Percentiles rank a stretch among this genome's conserved stretches.
These are phyloP conservation scores for Aureobasidium melanogenum DNA, from an alignment of 2,329 filamentous ascomycete species.

Conservation along the genomic window DNA sequence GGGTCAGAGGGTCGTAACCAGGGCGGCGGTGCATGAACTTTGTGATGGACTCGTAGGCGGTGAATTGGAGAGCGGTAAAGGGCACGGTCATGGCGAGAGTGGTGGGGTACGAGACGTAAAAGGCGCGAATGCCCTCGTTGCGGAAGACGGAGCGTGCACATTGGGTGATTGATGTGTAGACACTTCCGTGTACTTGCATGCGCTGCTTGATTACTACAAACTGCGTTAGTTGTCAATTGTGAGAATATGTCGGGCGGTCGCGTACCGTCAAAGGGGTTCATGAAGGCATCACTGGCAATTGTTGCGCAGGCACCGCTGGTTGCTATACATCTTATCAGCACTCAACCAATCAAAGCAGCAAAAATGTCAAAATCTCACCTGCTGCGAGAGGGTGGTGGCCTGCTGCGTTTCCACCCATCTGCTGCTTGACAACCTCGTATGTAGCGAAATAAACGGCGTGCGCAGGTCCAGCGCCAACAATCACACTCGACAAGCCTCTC, in stretches of 20 bases:
- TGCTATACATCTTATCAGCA: slow-evolving; percentile 43
- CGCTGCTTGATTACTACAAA: slow-evolving; percentile 89
- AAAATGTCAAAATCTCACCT: slow-evolving; percentile 45
- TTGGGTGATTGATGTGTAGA: slow-evolving; percentile 75
- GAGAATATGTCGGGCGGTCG: not conserved
- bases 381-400: slow-evolving; percentile 91
- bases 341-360: not conserved
- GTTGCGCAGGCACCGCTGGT: slow-evolving; percentile 90
- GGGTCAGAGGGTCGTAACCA: slow-evolving; percentile 83
- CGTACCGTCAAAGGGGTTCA: slow-evolving; percentile 98
- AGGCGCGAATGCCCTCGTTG: slow-evolving; percentile 79
- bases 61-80: slow-evolving; percentile 93
- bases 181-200: slow-evolving; percentile 97
- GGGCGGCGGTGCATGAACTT: slow-evolving; percentile 76
- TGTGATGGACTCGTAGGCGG: slow-evolving; percentile 93
- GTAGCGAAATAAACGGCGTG: slow-evolving; percentile 98
- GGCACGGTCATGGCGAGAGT: slow-evolving; percentile 98
- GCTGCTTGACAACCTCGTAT: slow-evolving; percentile 93
- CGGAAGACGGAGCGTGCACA: slow-evolving; percentile 84
- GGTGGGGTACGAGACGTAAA: slow-evolving; percentile 97
- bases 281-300: slow-evolving; percentile 93
- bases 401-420: slow-evolving; percentile 83
- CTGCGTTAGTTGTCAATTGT: not conserved
- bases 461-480: slow-evolving; percentile 88
- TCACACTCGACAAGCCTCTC: slow-evolving; percentile 93